phyloP scores from a whole-genome alignment of 2,329 filamentous ascomycete species.

The Diaporthe eres region DNA sequence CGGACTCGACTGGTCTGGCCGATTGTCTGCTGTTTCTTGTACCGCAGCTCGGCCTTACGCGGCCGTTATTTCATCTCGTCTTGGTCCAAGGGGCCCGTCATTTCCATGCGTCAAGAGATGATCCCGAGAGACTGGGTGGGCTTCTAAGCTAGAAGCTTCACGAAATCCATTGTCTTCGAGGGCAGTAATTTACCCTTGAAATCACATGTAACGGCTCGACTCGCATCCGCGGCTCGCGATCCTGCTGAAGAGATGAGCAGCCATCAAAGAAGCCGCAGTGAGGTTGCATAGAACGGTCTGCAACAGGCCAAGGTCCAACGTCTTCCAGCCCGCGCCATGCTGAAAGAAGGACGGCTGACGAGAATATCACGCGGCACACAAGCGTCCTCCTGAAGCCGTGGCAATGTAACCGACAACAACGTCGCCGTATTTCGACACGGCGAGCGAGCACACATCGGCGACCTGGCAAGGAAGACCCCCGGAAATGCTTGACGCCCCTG shows the following conservation, averaged over 20 bases:
- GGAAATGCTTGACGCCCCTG: not conserved
- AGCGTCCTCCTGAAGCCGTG: not conserved
- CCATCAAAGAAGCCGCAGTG: not conserved
- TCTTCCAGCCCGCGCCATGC: not conserved
- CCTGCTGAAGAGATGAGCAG: too few species aligned
- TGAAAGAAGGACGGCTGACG: conserved; percentile 7
- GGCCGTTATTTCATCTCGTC: not conserved
- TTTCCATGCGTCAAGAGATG: not conserved
- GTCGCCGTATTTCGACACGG: not conserved
- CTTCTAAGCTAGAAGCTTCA: not conserved
- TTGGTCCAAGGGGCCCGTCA: not conserved
- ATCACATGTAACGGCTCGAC: not conserved
- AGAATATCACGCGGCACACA: conserved; percentile 19
- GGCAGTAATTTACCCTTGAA: not conserved
- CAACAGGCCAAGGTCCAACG: not conserved
- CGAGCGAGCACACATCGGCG: not conserved
- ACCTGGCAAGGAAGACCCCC: not conserved
- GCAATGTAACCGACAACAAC: not conserved
- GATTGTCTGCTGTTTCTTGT: conserved; percentile 4
- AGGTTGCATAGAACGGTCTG: not conserved
- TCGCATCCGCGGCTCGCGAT: too few species aligned
- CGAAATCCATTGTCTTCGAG: not conserved
- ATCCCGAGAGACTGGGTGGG: not conserved
- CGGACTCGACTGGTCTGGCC: not conserved
- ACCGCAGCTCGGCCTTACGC: not conserved